Percentiles rank a stretch among this genome's conserved stretches.
These are phyloP conservation scores for Zymoseptoria passerinii DNA, from an alignment of 2,329 filamentous ascomycete genomes.

Conservation along the genomic window DNA sequence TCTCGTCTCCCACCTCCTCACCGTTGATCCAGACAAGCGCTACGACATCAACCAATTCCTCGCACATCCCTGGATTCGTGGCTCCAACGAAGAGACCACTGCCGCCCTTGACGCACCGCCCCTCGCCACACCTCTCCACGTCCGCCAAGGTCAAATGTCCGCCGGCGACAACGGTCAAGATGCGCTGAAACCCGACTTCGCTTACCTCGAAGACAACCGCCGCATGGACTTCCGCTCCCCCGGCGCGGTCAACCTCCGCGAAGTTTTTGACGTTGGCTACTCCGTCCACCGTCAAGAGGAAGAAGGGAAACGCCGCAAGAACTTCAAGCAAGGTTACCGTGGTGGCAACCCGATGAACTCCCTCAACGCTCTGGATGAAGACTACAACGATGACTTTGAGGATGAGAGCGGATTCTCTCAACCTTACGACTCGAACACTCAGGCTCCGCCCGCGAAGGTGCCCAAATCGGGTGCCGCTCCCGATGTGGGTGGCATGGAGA, in stretches of 20 bases:
- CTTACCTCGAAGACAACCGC: conserved; percentile 46
- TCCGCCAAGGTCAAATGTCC: conserved; percentile 45
- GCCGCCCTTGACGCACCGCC: conserved; percentile 62
- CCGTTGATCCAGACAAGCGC: conserved; percentile 88
- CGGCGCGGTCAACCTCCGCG: conserved; percentile 86
- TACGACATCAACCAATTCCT: conserved; percentile 92
- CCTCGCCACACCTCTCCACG: conserved; percentile 56
- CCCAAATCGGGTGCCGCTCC: conserved; percentile 48
- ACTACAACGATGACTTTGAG: conserved; percentile 58
- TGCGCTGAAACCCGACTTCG: conserved; percentile 43
- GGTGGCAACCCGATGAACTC: conserved; percentile 55
- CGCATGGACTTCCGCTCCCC: conserved; percentile 91
- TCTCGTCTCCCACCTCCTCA: conserved; percentile 83
- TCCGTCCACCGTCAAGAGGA: conserved; percentile 95
- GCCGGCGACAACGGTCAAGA: conserved; percentile 22
- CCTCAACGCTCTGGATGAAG: conserved; percentile 57
- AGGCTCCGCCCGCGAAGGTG: conserved; percentile 54
- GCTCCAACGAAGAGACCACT: conserved; percentile 58
- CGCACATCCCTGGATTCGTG: conserved; percentile 84
- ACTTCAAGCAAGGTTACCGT: conserved; percentile 63
- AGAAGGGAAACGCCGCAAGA: conserved; percentile 83
- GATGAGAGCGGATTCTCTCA: conserved; percentile 53
- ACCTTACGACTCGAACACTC: conserved; percentile 41
- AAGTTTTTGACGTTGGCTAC: conserved; percentile 98
- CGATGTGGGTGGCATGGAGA: conserved; percentile 68